Base-by-base conservation (phyloP, 1,284 basidiomycete genomes). In the Amylostereum areolatum region DNA sequence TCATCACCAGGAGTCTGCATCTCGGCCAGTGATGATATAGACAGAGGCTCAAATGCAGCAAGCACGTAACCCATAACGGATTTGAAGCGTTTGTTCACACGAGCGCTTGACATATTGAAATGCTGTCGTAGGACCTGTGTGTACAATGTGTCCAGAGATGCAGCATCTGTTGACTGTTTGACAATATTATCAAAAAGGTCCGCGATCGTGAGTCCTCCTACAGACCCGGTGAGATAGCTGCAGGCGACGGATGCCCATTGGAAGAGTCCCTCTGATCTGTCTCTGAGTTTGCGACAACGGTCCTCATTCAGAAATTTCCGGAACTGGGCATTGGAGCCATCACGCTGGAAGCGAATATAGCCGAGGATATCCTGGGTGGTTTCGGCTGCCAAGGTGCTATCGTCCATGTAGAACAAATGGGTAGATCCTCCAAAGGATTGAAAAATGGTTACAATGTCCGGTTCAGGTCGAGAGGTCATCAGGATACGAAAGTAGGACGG, bases 381-480 rank as follows among this genome's bases (percentile, higher is more conserved):
- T 8, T 24, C 27, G 12, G 37, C n/a, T 39, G 37, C n/a, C 37
- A 25, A n/a, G 5, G 6, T 6, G 37, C n/a, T n/a, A 6, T 6
- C 7, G 27, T 28, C 41, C 25, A 43, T 43, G 24, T 18, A 5
- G 10, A 29, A 1, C 7, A 12, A 28, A 7, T 43, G 12, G 8
- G 5, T 8, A 12, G 41, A 11, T 8, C n/a, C 34, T 35, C 8
- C 34, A 35, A 9, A n/a, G 8, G n/a, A 35, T 9, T 35, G 34
- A 4, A 43, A 18, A 28, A 28, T 25, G 8, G 4, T 5, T 27
- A 25, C 41, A 27, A 55, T 46, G 8, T 54, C 31, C 3, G 36
- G 41, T 25, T 50, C 51, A 10, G 55, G 55, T 10, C 55, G 50
- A 1, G 53, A 49, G 6, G 55, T 55, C 43, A 58, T 48, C 25